Evolutionary conservation across 2,329 filamentous ascomycete species (phyloP).

Genomic region (Fusarium pseudocircinatum): DNA sequence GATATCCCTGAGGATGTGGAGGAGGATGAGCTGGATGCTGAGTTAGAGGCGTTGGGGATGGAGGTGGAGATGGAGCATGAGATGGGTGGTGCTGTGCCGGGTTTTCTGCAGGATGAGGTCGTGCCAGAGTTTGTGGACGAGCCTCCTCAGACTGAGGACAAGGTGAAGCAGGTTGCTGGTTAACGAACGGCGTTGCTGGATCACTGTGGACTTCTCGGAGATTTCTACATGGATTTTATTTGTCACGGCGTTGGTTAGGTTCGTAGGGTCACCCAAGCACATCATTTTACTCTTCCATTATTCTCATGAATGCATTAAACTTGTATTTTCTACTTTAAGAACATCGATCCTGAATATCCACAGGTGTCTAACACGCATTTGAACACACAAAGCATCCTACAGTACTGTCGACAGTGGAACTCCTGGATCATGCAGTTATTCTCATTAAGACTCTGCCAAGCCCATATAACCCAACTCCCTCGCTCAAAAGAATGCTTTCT

Average conservation of each 20-base stretch:
- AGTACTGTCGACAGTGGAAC: background rate
- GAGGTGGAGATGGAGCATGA: conserved; percentile 89
- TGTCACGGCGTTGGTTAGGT: conserved; percentile 39
- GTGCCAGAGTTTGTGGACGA: conserved; percentile 92
- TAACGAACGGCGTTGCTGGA: conserved; percentile 41
- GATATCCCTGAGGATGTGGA: conserved; percentile 97
- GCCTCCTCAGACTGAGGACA: conserved; percentile 75
- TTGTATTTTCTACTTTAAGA: background rate
- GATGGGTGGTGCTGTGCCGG: conserved; percentile 73
- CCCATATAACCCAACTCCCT: conserved; percentile 32
- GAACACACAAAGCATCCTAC: background rate
- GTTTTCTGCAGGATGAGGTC: conserved; percentile 90
- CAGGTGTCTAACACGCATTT: background rate
- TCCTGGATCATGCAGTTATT: conserved; percentile 8
- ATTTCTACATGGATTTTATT: background rate
- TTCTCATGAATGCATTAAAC: background rate
- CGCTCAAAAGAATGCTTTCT: conserved; percentile 33
- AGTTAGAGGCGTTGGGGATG: conserved; percentile 92
- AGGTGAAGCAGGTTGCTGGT: conserved; percentile 83
- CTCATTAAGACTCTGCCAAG: conserved; percentile 1
- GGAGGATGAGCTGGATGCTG: conserved; percentile 94
- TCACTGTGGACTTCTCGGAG: background rate
- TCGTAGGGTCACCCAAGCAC: conserved; percentile 29
- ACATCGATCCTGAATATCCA: background rate
- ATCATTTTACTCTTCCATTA: conserved; percentile 11